A percentile compares a stretch with the other conserved stretches of the same genome.
Conservation (phyloP, 2,329 filamentous ascomycete genomes). For the Pseudopyricularia cyperi region DNA sequence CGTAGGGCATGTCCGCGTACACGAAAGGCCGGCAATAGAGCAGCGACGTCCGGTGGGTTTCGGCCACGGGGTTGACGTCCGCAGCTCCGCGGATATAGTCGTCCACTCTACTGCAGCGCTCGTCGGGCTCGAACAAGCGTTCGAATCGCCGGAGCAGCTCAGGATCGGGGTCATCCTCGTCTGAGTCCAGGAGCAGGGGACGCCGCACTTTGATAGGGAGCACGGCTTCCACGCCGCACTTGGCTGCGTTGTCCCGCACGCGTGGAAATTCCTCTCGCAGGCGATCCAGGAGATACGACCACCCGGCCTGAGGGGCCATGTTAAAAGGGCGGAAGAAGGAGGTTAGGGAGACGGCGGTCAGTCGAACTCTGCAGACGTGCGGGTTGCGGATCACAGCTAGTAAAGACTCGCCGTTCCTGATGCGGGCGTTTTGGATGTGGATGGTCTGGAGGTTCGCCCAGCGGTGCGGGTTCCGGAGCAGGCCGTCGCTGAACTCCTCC, state of each 20-base stretch:
- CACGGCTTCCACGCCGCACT: background rate
- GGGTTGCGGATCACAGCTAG: background rate
- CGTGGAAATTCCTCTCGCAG: background rate
- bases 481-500: background rate
- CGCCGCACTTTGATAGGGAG: background rate
- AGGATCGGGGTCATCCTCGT: background rate
- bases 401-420: background rate
- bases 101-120: background rate
- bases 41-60: too few relatives aligned
- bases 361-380: background rate
- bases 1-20: too few relatives aligned
- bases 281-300: background rate
- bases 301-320: background rate
- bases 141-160: background rate
- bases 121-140: background rate
- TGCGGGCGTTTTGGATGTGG: background rate
- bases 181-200: too few relatives aligned
- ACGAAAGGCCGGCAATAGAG: too few relatives aligned
- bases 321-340: background rate
- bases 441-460: background rate
- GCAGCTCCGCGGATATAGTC: background rate
- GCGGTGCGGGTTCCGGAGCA: background rate
- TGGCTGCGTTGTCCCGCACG: background rate
- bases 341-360: background rate
- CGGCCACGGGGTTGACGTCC: background rate